Evolutionary conservation across 2,329 filamentous ascomycete genomes (phyloP).

Genomic region (Cercospora citrullina): DNA sequence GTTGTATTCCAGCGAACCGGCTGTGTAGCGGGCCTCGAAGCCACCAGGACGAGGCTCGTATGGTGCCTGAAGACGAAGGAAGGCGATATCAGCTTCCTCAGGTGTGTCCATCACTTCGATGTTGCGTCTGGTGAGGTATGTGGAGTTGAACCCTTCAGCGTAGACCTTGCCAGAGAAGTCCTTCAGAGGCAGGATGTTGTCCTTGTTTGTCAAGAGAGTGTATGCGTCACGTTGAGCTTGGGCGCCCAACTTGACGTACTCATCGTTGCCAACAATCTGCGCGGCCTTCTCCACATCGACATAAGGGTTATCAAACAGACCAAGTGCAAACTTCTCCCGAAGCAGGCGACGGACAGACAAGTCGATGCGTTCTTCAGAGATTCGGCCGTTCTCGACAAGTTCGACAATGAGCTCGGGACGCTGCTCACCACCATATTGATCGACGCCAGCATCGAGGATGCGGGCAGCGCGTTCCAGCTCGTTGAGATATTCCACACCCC

Average conservation of each 20-base stretch:
- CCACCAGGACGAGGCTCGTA: constrained; percentile 46
- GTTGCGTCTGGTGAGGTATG: constrained; percentile 37
- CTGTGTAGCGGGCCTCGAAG: constrained; percentile 45
- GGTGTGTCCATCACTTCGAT: constrained; percentile 40
- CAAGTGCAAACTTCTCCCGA: constrained; percentile 54
- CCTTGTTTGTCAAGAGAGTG: constrained; percentile 42
- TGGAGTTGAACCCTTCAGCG: constrained; percentile 40
- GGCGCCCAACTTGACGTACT: constrained; percentile 44
- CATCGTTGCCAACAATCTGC: constrained; percentile 47
- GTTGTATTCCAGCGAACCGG: constrained; percentile 47
- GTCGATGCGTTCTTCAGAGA: constrained; percentile 50
- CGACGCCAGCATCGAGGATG: constrained; percentile 54
- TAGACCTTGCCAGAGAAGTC: constrained; percentile 37
- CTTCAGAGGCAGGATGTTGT: constrained; percentile 37
- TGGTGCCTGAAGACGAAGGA: constrained; percentile 45
- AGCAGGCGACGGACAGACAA: constrained; percentile 50
- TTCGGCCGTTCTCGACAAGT: constrained; percentile 45
- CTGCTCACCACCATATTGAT: constrained; percentile 55
- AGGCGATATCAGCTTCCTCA: constrained; percentile 45
- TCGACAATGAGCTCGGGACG: constrained; percentile 53
- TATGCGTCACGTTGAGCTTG: constrained; percentile 43
- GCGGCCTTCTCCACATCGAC: constrained; percentile 49
- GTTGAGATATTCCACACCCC: constrained; percentile 52
- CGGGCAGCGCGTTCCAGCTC: constrained; percentile 46
- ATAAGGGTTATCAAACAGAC: constrained; percentile 55